Evolutionary conservation across 768 basidiomycete genomes (phyloP), one percentile per base, ranked within the genome.

Genomic region (Termitomyces sp.): DNA sequence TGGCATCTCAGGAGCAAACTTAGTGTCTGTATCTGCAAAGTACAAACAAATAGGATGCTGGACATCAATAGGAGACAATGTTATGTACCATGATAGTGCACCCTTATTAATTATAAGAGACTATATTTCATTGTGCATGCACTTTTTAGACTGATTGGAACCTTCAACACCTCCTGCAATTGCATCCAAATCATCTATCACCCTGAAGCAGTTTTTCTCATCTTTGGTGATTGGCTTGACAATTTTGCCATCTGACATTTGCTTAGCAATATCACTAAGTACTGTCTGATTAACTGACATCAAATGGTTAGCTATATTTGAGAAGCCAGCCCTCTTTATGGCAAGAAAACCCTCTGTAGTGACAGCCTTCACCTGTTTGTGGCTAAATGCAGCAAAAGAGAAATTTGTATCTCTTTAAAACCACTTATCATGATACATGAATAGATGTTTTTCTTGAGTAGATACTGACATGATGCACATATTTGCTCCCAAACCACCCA

Each of bases 341-440:
- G 73, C 25, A 1, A 76, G 47, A 53, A 66, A 76, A 4, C 76
- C 70, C 4, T 69, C 71, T 0, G 59, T 67, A 0, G 69, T 64
- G 3, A 70, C 66, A 1, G 57, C 60, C 48, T 72, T 74, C 4
- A 81, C 69, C 49, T 80, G 80, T 31, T 72, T 61, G 49, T 81
- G 76, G 54, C 74, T 79, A 55, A 79, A 80, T 0, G 71, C 72
- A 14, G 79, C 63, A n/a, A 80, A 71, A 0, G 76, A 67, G 61
- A 77, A 82, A 38, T 68, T 65, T 20, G 20, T 20, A 20, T 20
- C 20, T 20, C 20, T 20, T 20, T 20, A 20, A 20, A 20, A 20
- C 20, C 71, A 57, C 25, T 76, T 75, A 49, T 80, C 78, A 60
- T 75, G 70, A 60, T 77, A 80, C 69, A 75, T 66, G 0, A 80